phyloP scores from a whole-genome alignment of 257 asterid species.

The Verbascum thapsus region DNA sequence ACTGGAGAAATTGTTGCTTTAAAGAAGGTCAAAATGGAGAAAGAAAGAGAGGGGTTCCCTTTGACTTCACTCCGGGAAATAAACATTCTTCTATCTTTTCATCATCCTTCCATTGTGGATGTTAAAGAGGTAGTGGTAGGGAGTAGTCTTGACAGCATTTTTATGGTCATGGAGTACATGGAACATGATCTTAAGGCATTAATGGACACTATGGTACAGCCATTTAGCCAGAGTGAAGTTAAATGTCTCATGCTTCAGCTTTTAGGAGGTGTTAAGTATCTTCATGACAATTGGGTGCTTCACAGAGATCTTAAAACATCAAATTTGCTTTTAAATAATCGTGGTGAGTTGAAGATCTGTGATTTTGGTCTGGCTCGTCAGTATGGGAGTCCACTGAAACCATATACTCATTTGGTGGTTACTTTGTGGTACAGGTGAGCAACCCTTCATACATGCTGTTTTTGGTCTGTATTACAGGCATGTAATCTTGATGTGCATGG shows the following conservation, averaged over 20 bases:
- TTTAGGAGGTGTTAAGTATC: constrained; percentile 70
- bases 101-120: constrained; percentile 82
- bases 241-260: constrained; percentile 92
- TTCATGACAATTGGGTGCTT: constrained; percentile 88
- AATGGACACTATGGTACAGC: constrained; percentile 80
- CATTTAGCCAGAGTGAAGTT: constrained; percentile 81
- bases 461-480: too few species aligned
- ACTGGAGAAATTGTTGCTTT: constrained; percentile 86
- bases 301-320: constrained; percentile 92
- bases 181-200: constrained; percentile 85
- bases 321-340: constrained; percentile 71
- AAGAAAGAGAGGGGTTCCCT: constrained; percentile 90
- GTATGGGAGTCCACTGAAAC: constrained; percentile 84
- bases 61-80: constrained; percentile 84
- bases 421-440: constrained; percentile 94
- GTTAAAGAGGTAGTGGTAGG: constrained; percentile 92
- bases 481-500: too few species aligned
- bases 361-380: constrained; percentile 95
- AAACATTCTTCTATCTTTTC: constrained; percentile 73
- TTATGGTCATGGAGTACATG: constrained; percentile 96
- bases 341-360: constrained; percentile 83
- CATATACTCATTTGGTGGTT: constrained; percentile 84
- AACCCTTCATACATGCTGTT: not conserved
- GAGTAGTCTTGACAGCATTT: constrained; percentile 70
- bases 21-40: constrained; percentile 90